Percentiles rank a stretch among this genome's conserved stretches.
Evolutionary conservation across 169 alveolate genomes (phyloP).

Genomic region (Cryptosporidium parvum): DNA sequence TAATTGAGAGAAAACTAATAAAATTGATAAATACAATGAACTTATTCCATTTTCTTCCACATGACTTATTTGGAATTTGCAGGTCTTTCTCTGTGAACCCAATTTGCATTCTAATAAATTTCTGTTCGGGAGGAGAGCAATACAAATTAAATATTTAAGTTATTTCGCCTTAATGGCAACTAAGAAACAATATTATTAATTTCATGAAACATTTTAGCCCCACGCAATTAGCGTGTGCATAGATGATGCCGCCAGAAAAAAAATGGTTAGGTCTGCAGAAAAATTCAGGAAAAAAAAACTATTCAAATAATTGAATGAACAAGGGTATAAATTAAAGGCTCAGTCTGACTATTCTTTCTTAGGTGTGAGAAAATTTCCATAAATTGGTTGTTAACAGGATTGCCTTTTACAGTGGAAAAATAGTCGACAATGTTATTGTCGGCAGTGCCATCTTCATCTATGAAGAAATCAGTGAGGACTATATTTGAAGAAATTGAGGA

Average conservation of each 20-base stretch:
- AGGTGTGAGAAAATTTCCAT: background rate
- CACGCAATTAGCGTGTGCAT: conserved; percentile 2
- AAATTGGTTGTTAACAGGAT: background rate
- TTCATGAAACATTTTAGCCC: background rate
- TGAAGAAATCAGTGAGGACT: conserved; percentile 25
- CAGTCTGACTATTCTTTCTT: background rate
- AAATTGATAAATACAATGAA: background rate
- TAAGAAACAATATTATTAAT: background rate
- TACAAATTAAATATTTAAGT: background rate
- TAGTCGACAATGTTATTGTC: conserved; percentile 25
- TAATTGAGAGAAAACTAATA: background rate
- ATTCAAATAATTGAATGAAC: conserved; percentile 35
- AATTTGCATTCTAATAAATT: conserved; percentile 7
- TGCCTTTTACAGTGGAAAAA: conserved; percentile 6
- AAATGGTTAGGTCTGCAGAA: no score
- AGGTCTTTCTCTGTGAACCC: background rate
- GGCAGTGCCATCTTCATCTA: conserved; percentile 7
- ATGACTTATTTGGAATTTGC: background rate
- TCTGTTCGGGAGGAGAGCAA: background rate
- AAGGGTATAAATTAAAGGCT: conserved; percentile 58
- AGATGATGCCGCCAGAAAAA: conserved; percentile 6
- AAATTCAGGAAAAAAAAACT: background rate
- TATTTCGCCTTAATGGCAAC: background rate
- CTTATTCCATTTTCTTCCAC: background rate
- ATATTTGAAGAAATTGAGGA: conserved; percentile 37